phyloP scores from a whole-genome alignment of 2,329 filamentous ascomycete species.

The Fusarium sp. region DNA sequence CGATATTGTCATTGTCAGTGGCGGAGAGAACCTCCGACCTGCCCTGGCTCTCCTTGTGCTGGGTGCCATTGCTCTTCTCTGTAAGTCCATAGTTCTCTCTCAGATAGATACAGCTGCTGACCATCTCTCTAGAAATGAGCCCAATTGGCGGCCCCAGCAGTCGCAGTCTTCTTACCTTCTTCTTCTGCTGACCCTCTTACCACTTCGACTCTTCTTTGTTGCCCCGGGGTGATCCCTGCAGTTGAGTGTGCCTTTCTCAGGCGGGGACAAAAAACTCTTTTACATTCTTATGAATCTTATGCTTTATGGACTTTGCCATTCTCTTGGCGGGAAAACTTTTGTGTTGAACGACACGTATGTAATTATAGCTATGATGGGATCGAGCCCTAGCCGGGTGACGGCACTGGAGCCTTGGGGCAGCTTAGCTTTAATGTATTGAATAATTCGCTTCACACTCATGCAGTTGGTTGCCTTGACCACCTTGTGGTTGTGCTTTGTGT shows the following conservation, averaged over 20 bases:
- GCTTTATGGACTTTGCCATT: conserved; percentile 28
- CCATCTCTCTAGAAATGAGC: conserved; percentile 9
- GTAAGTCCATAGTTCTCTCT: conserved; percentile 4
- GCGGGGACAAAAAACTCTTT: conserved; percentile 9
- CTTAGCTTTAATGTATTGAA: conserved; percentile 17
- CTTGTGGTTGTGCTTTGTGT: neutral
- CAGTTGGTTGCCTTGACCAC: neutral
- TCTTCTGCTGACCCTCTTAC: conserved; percentile 22
- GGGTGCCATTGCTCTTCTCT: conserved; percentile 30
- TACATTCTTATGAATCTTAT: conserved; percentile 10
- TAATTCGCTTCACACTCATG: conserved; percentile 21
- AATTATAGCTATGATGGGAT: conserved; percentile 33
- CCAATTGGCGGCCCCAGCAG: neutral
- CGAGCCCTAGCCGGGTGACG: conserved; percentile 9
- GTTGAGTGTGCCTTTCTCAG: conserved; percentile 20
- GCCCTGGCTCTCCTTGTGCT: conserved; percentile 30
- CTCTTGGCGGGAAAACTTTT: conserved; percentile 15
- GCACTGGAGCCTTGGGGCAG: conserved; percentile 5
- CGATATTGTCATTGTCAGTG: conserved; percentile 31
- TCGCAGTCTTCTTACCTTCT: neutral
- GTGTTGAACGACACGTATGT: conserved; percentile 25
- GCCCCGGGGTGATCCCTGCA: conserved; percentile 20
- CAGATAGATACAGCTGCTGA: neutral
- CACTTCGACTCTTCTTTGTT: conserved; percentile 14
- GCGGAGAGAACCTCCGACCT: conserved; percentile 27